Evolutionary conservation across 345 rosid genomes (phyloP), one percentile per base, ranked within the genome.

Genomic region (Populus euphratica): DNA sequence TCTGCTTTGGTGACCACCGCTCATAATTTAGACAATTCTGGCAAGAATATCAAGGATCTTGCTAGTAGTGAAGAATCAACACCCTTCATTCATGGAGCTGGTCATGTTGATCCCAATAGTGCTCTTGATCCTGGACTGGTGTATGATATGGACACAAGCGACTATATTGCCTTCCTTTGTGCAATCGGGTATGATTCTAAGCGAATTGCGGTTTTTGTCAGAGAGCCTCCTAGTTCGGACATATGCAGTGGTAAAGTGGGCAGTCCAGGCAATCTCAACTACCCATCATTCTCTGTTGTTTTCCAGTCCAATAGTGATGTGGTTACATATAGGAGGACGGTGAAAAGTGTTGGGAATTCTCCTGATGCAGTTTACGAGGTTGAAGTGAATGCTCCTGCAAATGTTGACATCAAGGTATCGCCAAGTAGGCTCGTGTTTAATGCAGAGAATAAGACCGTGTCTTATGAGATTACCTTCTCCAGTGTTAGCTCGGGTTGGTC

Each of bases 51-150:
- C 16, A 76, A 84, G 69, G 98, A 96, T 88, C 96, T 92, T 72
- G 93, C 96, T 17, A 89, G 80, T 1, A 97, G 92, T 0, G 68
- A 87, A 21, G 83, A 88, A 62, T 83, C 97, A 41, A 89, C 90
- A 38, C 89, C 99, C 6, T 93, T 89, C 50, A 41, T 89, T 75
- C 89, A 77, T 1, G 99, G 99, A 21, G 92, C 96, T 1, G 99
- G 98, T 3, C 97, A 93, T 76, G 97, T 92, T 2, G 93, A 90
- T 86, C 99, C 96, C 0, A 93, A 92, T 69, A 77, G 81, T 69
- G 97, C 99, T 27, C 84, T 92, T 47, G 83, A 89, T 68, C 97
- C 97, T 0, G 97, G 98, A 56, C 88, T 96, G 68, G 85, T 96
- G 12, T 93, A 96, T 44, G 97, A 95, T 74, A 82, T 91, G 13